These are phyloP conservation scores for Lathyrus tuberosus DNA, from an alignment of 306 rosid genomes.

Conservation along the genomic window DNA sequence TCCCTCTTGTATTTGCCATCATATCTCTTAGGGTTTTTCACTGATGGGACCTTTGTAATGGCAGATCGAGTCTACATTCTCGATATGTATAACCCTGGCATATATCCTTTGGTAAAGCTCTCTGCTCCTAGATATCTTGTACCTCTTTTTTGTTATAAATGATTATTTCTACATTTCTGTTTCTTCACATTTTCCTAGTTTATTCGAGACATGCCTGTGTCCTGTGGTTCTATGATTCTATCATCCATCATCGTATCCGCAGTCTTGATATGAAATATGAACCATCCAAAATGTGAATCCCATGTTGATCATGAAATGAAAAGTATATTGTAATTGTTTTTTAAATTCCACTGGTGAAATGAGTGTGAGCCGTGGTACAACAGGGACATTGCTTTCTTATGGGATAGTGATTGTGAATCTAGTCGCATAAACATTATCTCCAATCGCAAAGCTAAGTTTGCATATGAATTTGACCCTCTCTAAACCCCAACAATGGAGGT, in stretches of 20 bases:
- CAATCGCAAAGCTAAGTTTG: neutral
- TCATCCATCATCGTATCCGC: neutral
- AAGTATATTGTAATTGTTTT: conserved; percentile 9
- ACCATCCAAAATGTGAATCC: conserved; percentile 3
- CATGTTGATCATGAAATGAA: conserved; percentile 7
- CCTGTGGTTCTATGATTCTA: conserved; percentile 8
- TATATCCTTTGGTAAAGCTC: conserved; percentile 83
- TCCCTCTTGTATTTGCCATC: conserved; percentile 37
- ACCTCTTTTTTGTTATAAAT: conserved; percentile 23
- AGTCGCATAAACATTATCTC: neutral
- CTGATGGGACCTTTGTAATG: conserved; percentile 41
- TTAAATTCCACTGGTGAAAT: neutral
- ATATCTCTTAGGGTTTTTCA: conserved; percentile 25
- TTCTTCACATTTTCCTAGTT: conserved; percentile 26
- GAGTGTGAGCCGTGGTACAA: neutral
- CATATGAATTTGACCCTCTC: neutral
- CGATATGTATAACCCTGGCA: conserved; percentile 92
- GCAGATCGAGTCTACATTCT: conserved; percentile 83
- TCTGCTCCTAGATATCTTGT: conserved; percentile 34
- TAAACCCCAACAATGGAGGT: conserved; percentile 5
- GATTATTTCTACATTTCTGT: conserved; percentile 1
- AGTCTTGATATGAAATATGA: conserved; percentile 1
- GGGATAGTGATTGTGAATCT: conserved; percentile 2
- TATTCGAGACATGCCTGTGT: conserved; percentile 11
- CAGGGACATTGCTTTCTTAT: neutral